Conservation (phyloP, 495 filamentous ascomycete species). For the Xanthoparmelia taractica region DNA sequence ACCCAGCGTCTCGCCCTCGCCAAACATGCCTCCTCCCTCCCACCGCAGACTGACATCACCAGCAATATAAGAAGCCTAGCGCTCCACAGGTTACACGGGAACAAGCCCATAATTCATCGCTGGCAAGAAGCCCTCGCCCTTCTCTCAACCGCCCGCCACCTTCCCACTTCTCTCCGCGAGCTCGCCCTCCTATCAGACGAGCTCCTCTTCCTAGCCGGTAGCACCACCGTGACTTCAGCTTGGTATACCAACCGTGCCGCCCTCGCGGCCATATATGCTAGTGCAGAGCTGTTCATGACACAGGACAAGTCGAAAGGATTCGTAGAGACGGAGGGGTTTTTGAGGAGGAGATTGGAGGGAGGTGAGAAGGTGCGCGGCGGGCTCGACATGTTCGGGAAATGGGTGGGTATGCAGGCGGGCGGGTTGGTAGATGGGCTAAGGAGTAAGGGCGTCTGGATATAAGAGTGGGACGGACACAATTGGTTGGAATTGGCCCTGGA, state of each 20-base stretch:
- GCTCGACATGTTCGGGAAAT: slow-evolving; percentile 56
- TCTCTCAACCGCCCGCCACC: slow-evolving; percentile 71
- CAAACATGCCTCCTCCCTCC: slow-evolving; percentile 31
- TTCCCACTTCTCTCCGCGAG: slow-evolving; percentile 70
- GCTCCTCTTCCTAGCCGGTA: slow-evolving; percentile 77
- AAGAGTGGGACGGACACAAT: background rate
- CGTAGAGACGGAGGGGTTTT: slow-evolving; percentile 67
- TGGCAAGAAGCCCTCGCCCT: slow-evolving; percentile 91
- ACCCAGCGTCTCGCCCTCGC: slow-evolving; percentile 54
- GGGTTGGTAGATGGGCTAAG: slow-evolving; percentile 54
- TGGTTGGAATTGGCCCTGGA: background rate
- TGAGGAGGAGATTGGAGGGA: slow-evolving; percentile 70
- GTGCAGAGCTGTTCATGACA: slow-evolving; percentile 87
- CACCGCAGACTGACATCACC: slow-evolving; percentile 32
- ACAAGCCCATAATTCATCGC: slow-evolving; percentile 56
- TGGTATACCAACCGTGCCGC: slow-evolving; percentile 90
- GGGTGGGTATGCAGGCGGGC: slow-evolving; percentile 68
- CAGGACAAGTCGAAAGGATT: slow-evolving; percentile 63
- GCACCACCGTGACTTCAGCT: slow-evolving; percentile 65
- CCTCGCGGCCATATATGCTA: slow-evolving; percentile 73
- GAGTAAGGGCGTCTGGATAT: slow-evolving; percentile 58
- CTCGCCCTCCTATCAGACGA: slow-evolving; percentile 77
- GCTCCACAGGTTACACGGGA: slow-evolving; percentile 65
- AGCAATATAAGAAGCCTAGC: slow-evolving; percentile 57
- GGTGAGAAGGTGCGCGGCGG: slow-evolving; percentile 48